Percentiles rank a stretch among this genome's conserved stretches.
phyloP scores from a whole-genome alignment of 805 yeast genomes.

The Pichia californica region DNA sequence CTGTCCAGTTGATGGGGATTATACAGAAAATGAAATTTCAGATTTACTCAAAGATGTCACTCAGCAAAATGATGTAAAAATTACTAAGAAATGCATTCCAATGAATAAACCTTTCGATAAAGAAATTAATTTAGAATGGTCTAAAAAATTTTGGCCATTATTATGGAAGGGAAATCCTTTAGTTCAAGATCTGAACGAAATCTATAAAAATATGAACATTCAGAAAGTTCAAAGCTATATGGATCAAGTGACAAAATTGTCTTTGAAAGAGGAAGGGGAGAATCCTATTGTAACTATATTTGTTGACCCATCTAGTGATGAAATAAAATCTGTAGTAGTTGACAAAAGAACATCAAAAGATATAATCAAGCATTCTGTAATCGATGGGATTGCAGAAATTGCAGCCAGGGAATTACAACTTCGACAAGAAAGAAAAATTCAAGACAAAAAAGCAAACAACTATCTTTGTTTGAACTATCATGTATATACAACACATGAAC shows the following conservation, averaged over 20 bases:
- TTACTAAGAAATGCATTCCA: conserved; percentile 41
- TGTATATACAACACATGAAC: conserved; percentile 89
- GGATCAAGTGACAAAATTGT: conserved; percentile 18
- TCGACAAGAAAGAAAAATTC: conserved; percentile 21
- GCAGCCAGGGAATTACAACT: conserved; percentile 47
- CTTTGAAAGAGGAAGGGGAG: neutral
- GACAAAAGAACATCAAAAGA: conserved; percentile 38
- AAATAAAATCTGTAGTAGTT: conserved; percentile 32
- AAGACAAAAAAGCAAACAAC: conserved; percentile 15
- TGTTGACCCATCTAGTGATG: conserved; percentile 47
- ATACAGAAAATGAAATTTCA: conserved; percentile 14
- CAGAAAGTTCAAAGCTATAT: conserved; percentile 33
- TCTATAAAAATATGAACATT: conserved; percentile 35
- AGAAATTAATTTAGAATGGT: conserved; percentile 63
- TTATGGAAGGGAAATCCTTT: conserved; percentile 92
- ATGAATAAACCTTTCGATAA: conserved; percentile 60
- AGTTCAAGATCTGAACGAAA: conserved; percentile 57
- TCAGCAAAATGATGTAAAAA: neutral
- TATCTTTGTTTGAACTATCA: conserved; percentile 74
- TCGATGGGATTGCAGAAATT: conserved; percentile 60
- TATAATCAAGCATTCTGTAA: conserved; percentile 68
- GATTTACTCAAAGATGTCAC: conserved; percentile 1
- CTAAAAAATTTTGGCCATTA: conserved; percentile 71
- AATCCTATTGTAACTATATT: conserved; percentile 54
- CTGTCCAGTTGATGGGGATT: conserved; percentile 35